These are phyloP conservation scores for Uronychia binucleata DNA, from an alignment of 73 alveolate species.

Conservation along the genomic window DNA sequence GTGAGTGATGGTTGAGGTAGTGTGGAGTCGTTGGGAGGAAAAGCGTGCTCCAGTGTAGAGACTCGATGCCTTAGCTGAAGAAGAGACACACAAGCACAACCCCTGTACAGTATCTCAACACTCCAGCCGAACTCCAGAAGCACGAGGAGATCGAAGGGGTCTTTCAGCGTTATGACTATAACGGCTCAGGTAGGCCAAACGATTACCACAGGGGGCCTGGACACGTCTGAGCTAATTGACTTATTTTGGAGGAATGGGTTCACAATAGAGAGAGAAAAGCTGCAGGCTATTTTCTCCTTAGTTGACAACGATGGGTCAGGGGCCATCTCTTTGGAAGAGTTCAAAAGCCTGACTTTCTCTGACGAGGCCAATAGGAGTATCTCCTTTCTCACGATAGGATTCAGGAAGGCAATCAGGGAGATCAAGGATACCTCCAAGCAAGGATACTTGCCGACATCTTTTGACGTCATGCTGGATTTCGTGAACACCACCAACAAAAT, in stretches of 20 bases:
- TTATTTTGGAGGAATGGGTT: not conserved
- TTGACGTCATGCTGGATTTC: not conserved
- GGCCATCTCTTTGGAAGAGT: slow-evolving; percentile 23
- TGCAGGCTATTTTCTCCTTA: slow-evolving; percentile 2
- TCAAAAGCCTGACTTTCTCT: slow-evolving; percentile 12
- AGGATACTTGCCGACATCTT: not conserved
- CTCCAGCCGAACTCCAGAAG: not conserved
- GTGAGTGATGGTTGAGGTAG: too few relatives aligned
- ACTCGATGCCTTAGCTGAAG: not conserved
- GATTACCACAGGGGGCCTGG: not conserved
- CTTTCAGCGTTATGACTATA: not conserved
- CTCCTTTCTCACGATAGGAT: not conserved
- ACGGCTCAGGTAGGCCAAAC: not conserved
- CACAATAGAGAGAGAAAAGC: not conserved
- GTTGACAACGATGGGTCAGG: slow-evolving; percentile 56
- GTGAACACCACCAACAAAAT: not conserved
- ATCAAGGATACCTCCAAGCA: not conserved
- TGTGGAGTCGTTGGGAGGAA: too few relatives aligned
- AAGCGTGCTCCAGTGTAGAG: too few relatives aligned
- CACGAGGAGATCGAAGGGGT: not conserved
- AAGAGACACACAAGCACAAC: not conserved
- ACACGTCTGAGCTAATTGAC: not conserved
- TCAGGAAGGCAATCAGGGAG: not conserved
- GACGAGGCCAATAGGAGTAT: slow-evolving; percentile 8
- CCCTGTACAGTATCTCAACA: not conserved